Evolutionary conservation across 2,329 filamentous ascomycete genomes (phyloP).

Genomic region (Sordariomycetes sp.): DNA sequence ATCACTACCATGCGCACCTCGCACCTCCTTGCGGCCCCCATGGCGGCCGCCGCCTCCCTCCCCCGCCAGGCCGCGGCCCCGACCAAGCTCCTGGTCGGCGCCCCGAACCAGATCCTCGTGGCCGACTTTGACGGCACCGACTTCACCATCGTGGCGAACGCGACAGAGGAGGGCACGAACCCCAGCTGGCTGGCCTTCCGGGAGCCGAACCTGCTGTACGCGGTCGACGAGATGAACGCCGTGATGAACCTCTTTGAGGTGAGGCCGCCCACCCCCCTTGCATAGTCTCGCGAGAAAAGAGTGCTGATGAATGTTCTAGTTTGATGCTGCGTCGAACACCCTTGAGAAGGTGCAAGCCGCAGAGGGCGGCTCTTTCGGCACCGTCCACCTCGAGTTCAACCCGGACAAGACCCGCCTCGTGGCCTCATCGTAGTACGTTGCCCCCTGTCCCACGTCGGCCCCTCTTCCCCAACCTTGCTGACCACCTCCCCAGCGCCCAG

Average conservation of each 20-base stretch:
- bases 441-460: neutral
- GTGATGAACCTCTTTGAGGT: conserved; percentile 24
- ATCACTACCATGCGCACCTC: neutral
- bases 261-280: neutral
- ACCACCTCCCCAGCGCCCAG: conserved; percentile 11
- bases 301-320: conserved; percentile 12
- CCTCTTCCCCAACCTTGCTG: neutral
- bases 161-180: conserved; percentile 20
- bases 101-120: conserved; percentile 25
- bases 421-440: conserved; percentile 24
- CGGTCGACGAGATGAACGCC: conserved; percentile 33
- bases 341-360: conserved; percentile 14
- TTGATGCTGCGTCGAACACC: conserved; percentile 20
- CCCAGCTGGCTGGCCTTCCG: conserved; percentile 36
- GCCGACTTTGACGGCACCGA: conserved; percentile 27
- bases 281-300: too few relatives aligned
- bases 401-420: conserved; percentile 31
- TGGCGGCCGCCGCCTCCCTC: conserved; percentile 1
- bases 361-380: conserved; percentile 21
- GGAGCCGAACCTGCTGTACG: conserved; percentile 28
- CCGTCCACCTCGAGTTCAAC: conserved; percentile 37
- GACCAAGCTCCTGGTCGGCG: conserved; percentile 26
- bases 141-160: conserved; percentile 25
- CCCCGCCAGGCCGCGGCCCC: neutral
- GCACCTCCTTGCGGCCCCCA: neutral